These are phyloP conservation scores for Chenopodium album DNA, from an alignment of 148 eudicot species.

Conservation along the genomic window DNA sequence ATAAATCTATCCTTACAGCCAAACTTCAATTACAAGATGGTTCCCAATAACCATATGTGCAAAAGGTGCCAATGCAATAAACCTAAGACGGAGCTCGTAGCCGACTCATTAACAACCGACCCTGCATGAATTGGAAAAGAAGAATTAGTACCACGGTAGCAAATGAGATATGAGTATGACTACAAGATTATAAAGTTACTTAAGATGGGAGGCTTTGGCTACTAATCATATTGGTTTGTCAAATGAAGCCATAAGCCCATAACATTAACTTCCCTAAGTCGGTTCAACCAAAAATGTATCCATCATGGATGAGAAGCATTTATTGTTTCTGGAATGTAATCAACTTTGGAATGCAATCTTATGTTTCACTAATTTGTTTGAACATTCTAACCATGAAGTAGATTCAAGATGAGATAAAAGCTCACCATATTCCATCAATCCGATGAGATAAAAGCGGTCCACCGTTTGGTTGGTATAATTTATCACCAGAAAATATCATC, in stretches of 20 bases:
- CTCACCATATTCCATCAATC: conserved; percentile 89
- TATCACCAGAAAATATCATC: no score
- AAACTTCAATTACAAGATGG: conserved; percentile 58
- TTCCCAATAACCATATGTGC: conserved; percentile 79
- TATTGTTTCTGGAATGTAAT: background rate
- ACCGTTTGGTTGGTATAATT: no score
- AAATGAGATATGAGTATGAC: background rate
- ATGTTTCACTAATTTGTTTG: background rate
- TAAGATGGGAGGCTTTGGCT: background rate
- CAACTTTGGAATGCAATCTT: background rate
- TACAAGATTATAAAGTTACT: background rate
- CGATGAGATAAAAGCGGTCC: conserved; percentile 84
- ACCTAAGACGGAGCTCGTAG: conserved; percentile 79
- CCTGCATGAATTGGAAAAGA: conserved; percentile 39
- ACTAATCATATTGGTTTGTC: background rate
- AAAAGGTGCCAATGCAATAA: conserved; percentile 79
- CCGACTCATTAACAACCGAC: conserved; percentile 76
- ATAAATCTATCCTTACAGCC: conserved; percentile 15
- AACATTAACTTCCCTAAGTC: background rate
- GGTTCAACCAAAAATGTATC: background rate
- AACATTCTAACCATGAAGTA: background rate
- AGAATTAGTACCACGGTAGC: conserved; percentile 6
- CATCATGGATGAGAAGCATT: background rate
- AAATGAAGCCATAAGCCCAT: background rate
- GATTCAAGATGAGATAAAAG: background rate